Base-by-base conservation (phyloP, 371 early-diverging fungal genomes). In the Rhizopus sp. region DNA sequence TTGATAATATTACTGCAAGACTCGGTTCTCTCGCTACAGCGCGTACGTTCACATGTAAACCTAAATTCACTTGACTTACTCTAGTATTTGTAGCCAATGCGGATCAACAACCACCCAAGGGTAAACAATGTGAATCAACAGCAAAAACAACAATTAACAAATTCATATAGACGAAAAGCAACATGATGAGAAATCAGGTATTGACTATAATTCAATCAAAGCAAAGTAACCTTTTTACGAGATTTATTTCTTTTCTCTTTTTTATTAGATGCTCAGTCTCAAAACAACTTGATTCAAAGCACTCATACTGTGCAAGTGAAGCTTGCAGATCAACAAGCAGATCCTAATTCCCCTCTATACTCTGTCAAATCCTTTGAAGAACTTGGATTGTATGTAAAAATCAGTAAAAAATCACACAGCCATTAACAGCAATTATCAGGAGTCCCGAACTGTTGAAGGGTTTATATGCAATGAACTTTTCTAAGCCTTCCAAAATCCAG, bases 401-500 rank as follows among this genome's bases (percentile, higher is more conserved):
- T 23, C 13, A 47, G 13, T 45, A 29, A 8, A 30, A 13, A 10
- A 34, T 8, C 48, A 13, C 8, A 31, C 49, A 16, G 3, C 29
- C 12, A 29, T 23, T 46, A 37, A 37, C 29, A 54, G 23, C 23
- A 23, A 23, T 23, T 23, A 23, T 23, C 55, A 82, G 83, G 60
- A 69, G 78, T 47, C 80, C 77, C 50, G 87, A 95, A 41, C 76
- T 98, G 39, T 78, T 96, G 50, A 93, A 94, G 73, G 97, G 96
- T 53, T 62, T 98, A 35, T 97, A 96, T 80, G 89, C 84, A 56
- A 93, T 95, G 95, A 90, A 90, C 44, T 97, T 93, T 66, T 82
- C 89, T 30, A 89, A 90, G 63, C 98, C 98, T 2, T 94, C 94
- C 33, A 95, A 93, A 68, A 95, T 99, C 68, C 98, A 99, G 75